phyloP scores from a whole-genome alignment of 192 early-diverging fungal genomes.

The Backusella circina region DNA sequence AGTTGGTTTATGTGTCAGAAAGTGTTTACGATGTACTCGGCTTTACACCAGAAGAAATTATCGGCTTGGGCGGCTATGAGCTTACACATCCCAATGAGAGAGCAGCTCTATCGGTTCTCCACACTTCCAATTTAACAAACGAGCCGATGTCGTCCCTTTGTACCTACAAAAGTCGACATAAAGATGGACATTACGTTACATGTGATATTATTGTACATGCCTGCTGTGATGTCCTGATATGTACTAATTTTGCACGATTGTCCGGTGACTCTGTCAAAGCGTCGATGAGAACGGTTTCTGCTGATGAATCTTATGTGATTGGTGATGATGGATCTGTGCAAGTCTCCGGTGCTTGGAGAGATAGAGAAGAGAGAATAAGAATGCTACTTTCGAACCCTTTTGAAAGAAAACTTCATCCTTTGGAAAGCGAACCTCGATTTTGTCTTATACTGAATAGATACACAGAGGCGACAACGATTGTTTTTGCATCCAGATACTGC shows the following conservation, averaged over 20 bases:
- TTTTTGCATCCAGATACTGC: not conserved
- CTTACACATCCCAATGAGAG: constrained; percentile 40
- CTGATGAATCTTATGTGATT: not conserved
- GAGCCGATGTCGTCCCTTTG: constrained; percentile 40
- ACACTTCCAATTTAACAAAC: constrained; percentile 32
- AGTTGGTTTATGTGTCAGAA: constrained; percentile 38
- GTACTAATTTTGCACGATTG: not conserved
- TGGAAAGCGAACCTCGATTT: constrained; percentile 21
- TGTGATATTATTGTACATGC: constrained; percentile 21
- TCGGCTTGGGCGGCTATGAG: constrained; percentile 35
- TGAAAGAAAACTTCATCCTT: not conserved
- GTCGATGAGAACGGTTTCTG: not conserved
- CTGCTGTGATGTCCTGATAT: constrained; percentile 23
- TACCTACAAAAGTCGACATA: constrained; percentile 30
- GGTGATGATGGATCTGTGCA: not conserved
- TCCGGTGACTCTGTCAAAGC: not conserved
- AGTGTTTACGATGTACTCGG: constrained; percentile 40
- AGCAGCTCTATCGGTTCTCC: constrained; percentile 20
- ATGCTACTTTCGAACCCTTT: not conserved
- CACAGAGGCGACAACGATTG: not conserved
- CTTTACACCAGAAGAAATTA: constrained; percentile 41
- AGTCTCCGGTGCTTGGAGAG: not conserved
- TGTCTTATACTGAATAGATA: constrained; percentile 17
- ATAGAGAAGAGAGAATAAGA: not conserved
- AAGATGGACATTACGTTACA: constrained; percentile 27